A percentile compares a stretch with the other conserved stretches of the same genome.
phyloP scores from a whole-genome alignment of 1,284 basidiomycete genomes.

The Ceratobasidium sp. region DNA sequence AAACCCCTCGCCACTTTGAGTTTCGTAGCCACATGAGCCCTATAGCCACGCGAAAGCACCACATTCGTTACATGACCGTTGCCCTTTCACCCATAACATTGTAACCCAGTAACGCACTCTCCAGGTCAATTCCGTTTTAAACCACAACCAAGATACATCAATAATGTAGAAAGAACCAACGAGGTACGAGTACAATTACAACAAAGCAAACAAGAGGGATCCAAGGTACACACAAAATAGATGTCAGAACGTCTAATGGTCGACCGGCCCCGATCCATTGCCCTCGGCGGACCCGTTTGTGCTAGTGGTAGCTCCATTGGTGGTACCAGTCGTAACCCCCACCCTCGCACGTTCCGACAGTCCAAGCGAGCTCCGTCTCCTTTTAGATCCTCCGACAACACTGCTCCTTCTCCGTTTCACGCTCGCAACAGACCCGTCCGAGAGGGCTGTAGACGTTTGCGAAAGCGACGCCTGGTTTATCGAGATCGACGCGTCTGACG shows the following conservation, averaged over 20 bases:
- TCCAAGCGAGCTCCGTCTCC: slow-evolving; percentile 15
- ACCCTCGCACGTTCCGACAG: slow-evolving; percentile 23
- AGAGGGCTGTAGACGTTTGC: background rate
- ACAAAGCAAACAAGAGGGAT: too few species aligned
- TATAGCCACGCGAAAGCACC: too few species aligned
- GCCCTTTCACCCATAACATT: too few species aligned
- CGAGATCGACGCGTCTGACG: background rate
- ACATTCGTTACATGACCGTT: too few species aligned
- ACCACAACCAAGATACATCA: too few species aligned
- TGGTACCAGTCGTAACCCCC: background rate
- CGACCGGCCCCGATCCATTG: background rate
- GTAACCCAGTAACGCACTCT: too few species aligned
- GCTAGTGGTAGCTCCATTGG: background rate
- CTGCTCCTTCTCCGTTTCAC: slow-evolving; percentile 18
- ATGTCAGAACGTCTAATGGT: background rate
- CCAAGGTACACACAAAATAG: too few species aligned
- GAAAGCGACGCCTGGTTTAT: background rate
- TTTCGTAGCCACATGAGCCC: too few species aligned
- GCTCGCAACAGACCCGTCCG: slow-evolving; percentile 2
- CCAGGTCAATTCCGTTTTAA: too few species aligned
- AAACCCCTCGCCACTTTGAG: too few species aligned
- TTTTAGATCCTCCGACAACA: slow-evolving; percentile 1
- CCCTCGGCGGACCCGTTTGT: background rate
- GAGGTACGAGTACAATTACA: too few species aligned
- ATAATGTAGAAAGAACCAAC: too few species aligned